Evolutionary conservation across 768 basidiomycete species (phyloP).

Genomic region (Boletellus ananas): DNA sequence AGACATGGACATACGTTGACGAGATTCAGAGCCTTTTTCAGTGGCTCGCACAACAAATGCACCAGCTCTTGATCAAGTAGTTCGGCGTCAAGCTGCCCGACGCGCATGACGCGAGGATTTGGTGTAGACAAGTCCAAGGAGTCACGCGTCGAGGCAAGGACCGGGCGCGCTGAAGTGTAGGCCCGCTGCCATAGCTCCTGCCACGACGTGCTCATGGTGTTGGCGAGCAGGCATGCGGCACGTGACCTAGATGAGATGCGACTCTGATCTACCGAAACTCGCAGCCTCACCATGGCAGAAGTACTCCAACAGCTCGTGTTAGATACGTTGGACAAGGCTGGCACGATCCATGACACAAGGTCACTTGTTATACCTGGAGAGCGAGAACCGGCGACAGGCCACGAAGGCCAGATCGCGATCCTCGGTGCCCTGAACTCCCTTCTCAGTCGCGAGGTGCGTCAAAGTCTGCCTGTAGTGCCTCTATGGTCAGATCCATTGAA

Average conservation of each 20-base stretch:
- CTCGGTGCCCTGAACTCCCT: constrained; percentile 92
- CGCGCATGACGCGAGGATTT: constrained; percentile 58
- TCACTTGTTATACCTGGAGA: constrained; percentile 63
- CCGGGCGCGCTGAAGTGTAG: constrained; percentile 60
- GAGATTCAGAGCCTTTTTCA: constrained; percentile 64
- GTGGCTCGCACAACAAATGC: constrained; percentile 76
- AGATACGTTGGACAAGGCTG: constrained; percentile 57
- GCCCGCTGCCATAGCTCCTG: constrained; percentile 51
- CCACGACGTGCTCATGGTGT: constrained; percentile 16
- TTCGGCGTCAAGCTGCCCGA: constrained; percentile 89
- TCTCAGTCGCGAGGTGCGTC: constrained; percentile 72
- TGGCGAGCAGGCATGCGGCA: constrained; percentile 1
- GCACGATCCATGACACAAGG: constrained; percentile 65
- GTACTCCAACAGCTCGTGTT: constrained; percentile 76
- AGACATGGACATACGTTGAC: constrained; percentile 51
- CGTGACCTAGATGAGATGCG: constrained; percentile 20
- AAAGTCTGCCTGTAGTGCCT: constrained; percentile 2
- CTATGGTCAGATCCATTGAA: constrained; percentile 10
- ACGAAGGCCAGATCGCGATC: constrained; percentile 79
- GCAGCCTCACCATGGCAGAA: constrained; percentile 56
- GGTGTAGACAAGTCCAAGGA: constrained; percentile 34
- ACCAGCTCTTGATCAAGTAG: constrained; percentile 87
- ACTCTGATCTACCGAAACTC: constrained; percentile 1
- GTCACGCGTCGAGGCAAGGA: constrained; percentile 45
- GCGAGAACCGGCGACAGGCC: constrained; percentile 49